Evolutionary conservation across 441 rosid species (phyloP).

Genomic region (Dalechampia spathulata): DNA sequence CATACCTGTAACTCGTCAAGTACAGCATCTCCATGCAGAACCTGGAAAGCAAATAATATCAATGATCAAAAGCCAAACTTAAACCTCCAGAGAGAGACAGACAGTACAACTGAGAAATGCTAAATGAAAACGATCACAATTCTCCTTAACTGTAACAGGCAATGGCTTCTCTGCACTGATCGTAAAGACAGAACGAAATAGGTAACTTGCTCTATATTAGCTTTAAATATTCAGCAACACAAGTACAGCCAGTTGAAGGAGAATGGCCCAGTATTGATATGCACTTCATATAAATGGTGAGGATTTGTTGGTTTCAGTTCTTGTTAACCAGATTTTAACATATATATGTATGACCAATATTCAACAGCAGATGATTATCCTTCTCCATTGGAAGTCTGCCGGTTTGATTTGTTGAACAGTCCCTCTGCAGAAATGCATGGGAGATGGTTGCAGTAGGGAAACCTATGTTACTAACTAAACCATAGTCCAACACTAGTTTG

Average conservation of each 20-base stretch:
- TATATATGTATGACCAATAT: not conserved
- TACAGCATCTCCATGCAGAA: constrained; percentile 96
- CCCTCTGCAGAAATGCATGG: not conserved
- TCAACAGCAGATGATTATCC: not conserved
- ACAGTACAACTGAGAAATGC: not conserved
- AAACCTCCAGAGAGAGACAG: not conserved
- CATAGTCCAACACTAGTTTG: not conserved
- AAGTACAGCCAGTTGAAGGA: not conserved
- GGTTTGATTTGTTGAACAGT: not conserved
- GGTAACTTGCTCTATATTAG: not conserved
- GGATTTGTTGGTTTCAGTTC: too few species aligned
- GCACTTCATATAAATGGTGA: too few species aligned
- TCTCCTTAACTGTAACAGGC: not conserved
- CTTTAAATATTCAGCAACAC: not conserved
- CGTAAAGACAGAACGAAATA: not conserved
- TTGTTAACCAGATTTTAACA: not conserved
- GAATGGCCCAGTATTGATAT: not conserved
- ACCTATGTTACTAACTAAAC: not conserved
- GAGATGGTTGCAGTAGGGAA: not conserved
- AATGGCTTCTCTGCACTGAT: not conserved
- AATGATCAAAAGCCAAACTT: not conserved
- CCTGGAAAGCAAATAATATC: constrained; percentile 34
- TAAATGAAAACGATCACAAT: not conserved
- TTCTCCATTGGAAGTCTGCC: not conserved
- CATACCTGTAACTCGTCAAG: constrained; percentile 64